Base-by-base conservation (phyloP, 768 basidiomycete genomes). In the Aureoboletus auriporus region DNA sequence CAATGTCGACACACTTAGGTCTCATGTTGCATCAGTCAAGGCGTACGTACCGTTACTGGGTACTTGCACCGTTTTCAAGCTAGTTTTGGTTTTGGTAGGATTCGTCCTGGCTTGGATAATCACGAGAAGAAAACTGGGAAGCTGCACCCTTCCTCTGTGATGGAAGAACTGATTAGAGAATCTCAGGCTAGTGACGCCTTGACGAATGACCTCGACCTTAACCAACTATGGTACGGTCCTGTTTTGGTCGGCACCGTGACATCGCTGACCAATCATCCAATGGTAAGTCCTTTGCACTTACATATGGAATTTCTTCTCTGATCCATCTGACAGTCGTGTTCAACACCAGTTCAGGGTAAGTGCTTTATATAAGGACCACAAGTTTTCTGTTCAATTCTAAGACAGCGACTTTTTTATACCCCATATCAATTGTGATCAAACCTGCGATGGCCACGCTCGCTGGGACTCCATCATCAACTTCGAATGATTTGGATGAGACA, bases 381-480 rank as follows among this genome's bases (percentile, higher is more conserved):
- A 27, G 2, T 11, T 3, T 44, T 38, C n/a, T 40, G 16, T 39
- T 44, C 4, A 52, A 31, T 35, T 11, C 11, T 6, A 37, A 12
- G 13, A 38, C 16, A 59, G 58, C 53, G 50, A 58, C 11, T 54
- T 57, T 53, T 42, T 60, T 51, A 4, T 59, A 28, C 37, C 42
- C 31, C 31, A 33, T 33, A 6, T 33, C 20, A 23, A 23, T 23
- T 23, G 56, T 48, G 20, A 52, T 42, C 31, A 14, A 6, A 37
- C 16, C 23, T 75, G 73, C 54, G 26, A n/a, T 2, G 59, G 59
- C 13, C 68, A 69, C 44, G 55, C 41, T 5, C 12, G 43, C 14
- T 71, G 62, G 46, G 47, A 65, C 27, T 54, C 63, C 5, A 33
- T 66, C 62, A 29, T 60, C 61, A 0, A 67, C 69, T 5, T 52